Evolutionary conservation across 2,329 filamentous ascomycete species (phyloP), one percentile per base, ranked within the genome.

Genomic region (Hypocreales sp.): DNA sequence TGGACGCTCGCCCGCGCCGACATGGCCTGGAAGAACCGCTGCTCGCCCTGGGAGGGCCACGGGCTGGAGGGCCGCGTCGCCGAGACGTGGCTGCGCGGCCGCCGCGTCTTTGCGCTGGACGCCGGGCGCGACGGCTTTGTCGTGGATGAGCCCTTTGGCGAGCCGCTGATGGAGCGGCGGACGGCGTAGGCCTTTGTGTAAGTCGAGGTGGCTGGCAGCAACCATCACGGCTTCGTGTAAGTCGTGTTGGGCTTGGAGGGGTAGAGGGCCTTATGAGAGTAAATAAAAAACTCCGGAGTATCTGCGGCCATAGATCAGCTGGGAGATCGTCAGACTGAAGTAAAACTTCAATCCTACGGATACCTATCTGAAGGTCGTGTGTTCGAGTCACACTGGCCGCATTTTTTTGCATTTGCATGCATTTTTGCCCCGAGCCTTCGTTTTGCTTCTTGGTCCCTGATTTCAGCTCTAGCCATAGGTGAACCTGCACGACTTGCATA

Each of bases 1-100:
- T 98, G 87, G 66, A 66, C 73, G 15, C 74, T 92, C 28, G 57
- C 69, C 31, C 62, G 67, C 12, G 73, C 68, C 34, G 82, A 83
- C 26, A 92, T 98, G 84, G 67, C 90, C 39, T 98, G 92, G 68
- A 76, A 83, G 53, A 93, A 94, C 53, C 82, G 83, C 45, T 86
- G 83, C 60, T 84, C 77, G 31, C 84, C 86, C 0, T 94, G 92
- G 64, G 79, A 93, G 49, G 81, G 81, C 13, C 79, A 77, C 51
- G 64, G 60, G 18, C 75, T 94, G 42, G 67, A 64, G 25, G 86
- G 86, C 1, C 69, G 83, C 32, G 84, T 93, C 8, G 61, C 58
- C 32, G 81, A 92, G 63, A 93, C 86, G 7, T 93, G 82, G 79
- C 46, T 94, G 35, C 64, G 84, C 6, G 86, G 86, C 0, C 59